These are phyloP conservation scores for Asterophora parasitica DNA, from an alignment of 768 basidiomycete species.

Conservation along the genomic window DNA sequence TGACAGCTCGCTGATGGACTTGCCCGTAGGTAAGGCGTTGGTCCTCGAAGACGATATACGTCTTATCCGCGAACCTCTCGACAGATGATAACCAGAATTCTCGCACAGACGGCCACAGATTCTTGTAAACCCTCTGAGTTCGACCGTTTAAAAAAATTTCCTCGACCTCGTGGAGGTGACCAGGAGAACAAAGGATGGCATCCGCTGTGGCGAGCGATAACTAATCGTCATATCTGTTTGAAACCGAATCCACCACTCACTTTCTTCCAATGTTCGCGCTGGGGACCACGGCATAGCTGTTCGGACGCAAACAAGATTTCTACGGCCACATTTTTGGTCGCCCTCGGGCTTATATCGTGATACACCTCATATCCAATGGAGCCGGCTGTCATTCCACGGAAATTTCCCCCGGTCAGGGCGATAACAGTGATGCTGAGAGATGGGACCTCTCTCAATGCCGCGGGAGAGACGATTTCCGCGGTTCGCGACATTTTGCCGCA, in stretches of 20 bases:
- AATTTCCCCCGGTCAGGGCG: constrained; percentile 28
- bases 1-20: constrained; percentile 38
- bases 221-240: background rate
- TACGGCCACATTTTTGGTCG: constrained; percentile 16
- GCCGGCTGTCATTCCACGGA: constrained; percentile 33
- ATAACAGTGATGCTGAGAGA: constrained; percentile 29
- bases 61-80: constrained; percentile 35
- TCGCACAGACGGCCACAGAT: constrained; percentile 49
- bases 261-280: constrained; percentile 33
- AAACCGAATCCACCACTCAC: constrained; percentile 23
- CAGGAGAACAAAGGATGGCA: constrained; percentile 40
- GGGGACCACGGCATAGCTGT: constrained; percentile 32
- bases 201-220: constrained; percentile 31
- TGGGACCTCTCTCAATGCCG: constrained; percentile 17
- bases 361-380: constrained; percentile 20
- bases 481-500: constrained; percentile 11
- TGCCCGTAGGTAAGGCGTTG: constrained; percentile 45
- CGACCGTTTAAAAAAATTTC: constrained; percentile 43
- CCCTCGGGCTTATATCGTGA: constrained; percentile 29
- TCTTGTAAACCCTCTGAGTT: constrained; percentile 51
- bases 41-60: constrained; percentile 56
- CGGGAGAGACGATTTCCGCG: constrained; percentile 22
- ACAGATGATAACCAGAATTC: constrained; percentile 48
- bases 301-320: constrained; percentile 16
- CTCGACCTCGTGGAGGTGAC: constrained; percentile 45